These are phyloP conservation scores for Saccharomycopsis malanga DNA, from an alignment of 805 yeast species.

Conservation along the genomic window DNA sequence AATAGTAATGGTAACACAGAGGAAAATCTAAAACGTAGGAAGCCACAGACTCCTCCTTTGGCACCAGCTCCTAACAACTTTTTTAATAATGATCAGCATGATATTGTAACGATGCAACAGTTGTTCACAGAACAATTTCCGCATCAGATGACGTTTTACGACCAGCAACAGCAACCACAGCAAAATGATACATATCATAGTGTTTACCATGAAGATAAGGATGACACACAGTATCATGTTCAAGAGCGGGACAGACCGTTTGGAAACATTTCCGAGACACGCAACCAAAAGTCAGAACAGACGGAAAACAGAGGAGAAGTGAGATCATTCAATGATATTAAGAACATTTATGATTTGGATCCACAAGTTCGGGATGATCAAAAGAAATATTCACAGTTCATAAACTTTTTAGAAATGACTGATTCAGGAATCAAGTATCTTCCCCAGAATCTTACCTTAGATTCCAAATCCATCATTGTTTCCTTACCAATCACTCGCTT, in stretches of 20 bases:
- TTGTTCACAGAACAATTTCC: neutral
- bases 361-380: neutral
- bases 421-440: conserved; percentile 1
- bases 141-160: neutral
- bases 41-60: neutral
- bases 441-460: conserved; percentile 1
- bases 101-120: too few species aligned
- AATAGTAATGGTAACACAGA: neutral
- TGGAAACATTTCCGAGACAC: too few species aligned
- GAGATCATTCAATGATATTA: too few species aligned
- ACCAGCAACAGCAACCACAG: neutral
- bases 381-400: conserved; percentile 2
- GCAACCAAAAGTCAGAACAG: too few species aligned
- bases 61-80: too few species aligned
- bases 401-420: neutral
- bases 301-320: neutral
- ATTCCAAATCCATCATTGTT: conserved; percentile 23
- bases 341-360: conserved; percentile 17
- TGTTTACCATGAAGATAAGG: neutral
- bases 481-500: conserved; percentile 68
- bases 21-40: neutral
- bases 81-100: too few species aligned
- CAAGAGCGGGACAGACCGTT: too few species aligned
- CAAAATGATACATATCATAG: neutral
- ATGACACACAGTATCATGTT: conserved; percentile 16